phyloP scores from a whole-genome alignment of 2,329 filamentous ascomycete genomes.

The Colletotrichum magnum region DNA sequence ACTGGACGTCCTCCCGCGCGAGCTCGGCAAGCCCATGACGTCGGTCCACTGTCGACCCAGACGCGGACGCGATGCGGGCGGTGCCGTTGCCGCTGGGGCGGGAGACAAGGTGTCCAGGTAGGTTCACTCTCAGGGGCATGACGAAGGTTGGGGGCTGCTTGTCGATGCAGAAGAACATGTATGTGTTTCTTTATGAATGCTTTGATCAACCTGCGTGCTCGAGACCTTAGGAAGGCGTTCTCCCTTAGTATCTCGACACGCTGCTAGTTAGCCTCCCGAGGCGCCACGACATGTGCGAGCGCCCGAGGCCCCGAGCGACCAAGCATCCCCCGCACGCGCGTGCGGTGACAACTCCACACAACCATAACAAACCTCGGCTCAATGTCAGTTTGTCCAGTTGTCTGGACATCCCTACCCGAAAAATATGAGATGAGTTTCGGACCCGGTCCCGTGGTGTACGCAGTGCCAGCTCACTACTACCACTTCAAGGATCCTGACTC shows the following conservation, averaged over 20 bases:
- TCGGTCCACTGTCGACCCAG: constrained; percentile 45
- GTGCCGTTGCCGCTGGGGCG: constrained; percentile 10
- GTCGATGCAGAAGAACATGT: background rate
- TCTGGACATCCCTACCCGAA: background rate
- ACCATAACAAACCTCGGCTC: constrained; percentile 3
- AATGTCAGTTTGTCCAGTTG: background rate
- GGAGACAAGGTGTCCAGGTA: background rate
- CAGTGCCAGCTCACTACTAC: no score
- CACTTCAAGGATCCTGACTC: no score
- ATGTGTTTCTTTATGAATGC: background rate
- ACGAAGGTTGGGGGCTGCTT: background rate
- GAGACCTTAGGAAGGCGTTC: no score
- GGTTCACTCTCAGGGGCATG: constrained; percentile 16
- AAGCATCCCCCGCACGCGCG: constrained; percentile 3
- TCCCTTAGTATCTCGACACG: no score
- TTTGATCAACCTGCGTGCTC: no score
- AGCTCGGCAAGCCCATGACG: constrained; percentile 45
- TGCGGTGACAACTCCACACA: background rate
- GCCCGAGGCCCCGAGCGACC: constrained; percentile 4
- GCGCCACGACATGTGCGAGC: background rate
- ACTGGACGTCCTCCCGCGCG: constrained; percentile 48
- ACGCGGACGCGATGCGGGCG: constrained; percentile 49
- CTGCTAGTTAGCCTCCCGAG: background rate
- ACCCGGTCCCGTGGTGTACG: no score
- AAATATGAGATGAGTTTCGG: no score